Evolutionary conservation across 2,329 filamentous ascomycete species (phyloP), one percentile per base, ranked within the genome.

Genomic region (Orbilia blumenaviensis): DNA sequence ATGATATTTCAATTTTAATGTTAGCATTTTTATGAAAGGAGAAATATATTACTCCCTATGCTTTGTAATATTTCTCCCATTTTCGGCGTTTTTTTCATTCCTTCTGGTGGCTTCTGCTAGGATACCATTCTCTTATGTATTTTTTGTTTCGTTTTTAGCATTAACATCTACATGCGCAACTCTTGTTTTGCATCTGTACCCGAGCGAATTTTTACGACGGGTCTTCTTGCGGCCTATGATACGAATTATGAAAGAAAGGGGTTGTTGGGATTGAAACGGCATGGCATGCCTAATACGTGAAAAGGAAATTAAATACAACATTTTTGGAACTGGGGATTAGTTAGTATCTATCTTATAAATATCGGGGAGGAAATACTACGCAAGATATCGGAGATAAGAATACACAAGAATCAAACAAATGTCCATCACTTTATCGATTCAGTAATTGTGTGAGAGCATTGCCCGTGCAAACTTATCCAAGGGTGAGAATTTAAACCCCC

Each of bases 51-150:
- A n/a, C 8, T 25, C 9, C n/a, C 16, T 56, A 56, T 8, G 38
- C n/a, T 7, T 34, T 54, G 48, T 56, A 38, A 56, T 56, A 14
- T 14, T 23, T 52, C 5, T 23, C 27, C 1, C 7, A n/a, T 52
- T 32, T 38, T 38, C 32, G 52, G 48, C 48, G 48, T 54, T 56
- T 12, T 41, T 41, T 23, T 36, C 16, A 23, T 25, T 56, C 38
- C 52, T 56, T 56, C 29, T 23, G 21, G 32, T n/a, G 50, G 27
- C n/a, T 56, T 56, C 27, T 21, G 32, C 52, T 38, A 56, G 32
- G 52, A 56, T 56, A 56, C 52, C 52, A 56, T 56, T 56, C 48
- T 36, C n/a, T 56, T 56, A 46, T 46, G 29, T 25, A n/a, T 38
- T 16, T 56, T n/a, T n/a, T n/a, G n/a, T n/a, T n/a, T n/a, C n/a